Evolutionary conservation across 2,329 filamentous ascomycete genomes (phyloP).

Genomic region (Fusarium sp.): DNA sequence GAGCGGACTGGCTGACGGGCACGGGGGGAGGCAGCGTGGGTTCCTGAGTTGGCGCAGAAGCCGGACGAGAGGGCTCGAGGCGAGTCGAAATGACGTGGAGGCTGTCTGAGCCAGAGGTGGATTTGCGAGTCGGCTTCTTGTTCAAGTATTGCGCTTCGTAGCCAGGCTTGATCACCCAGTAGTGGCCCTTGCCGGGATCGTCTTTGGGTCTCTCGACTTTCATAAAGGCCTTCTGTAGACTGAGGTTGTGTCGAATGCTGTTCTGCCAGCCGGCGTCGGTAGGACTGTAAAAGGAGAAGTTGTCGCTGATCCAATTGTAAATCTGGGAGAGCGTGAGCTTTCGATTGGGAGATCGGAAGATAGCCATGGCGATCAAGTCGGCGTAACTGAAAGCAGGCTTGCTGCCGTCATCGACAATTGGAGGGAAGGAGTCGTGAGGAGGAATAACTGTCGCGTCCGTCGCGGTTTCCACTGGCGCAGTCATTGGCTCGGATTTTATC

Average conservation of each 20-base stretch:
- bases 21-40: conserved; percentile 62
- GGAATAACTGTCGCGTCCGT: conserved; percentile 59
- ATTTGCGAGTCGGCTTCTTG: conserved; percentile 78
- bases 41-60: conserved; percentile 55
- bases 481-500: conserved; percentile 66
- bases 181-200: conserved; percentile 96
- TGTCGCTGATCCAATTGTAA: conserved; percentile 99
- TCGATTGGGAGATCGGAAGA: conserved; percentile 84
- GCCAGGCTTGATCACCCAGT: conserved; percentile 93
- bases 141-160: conserved; percentile 91
- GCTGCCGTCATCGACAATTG: conserved; percentile 83
- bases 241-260: conserved; percentile 97
- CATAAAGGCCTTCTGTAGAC: conserved; percentile 94
- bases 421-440: conserved; percentile 81
- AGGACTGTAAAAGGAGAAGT: conserved; percentile 86
- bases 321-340: conserved; percentile 93
- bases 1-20: conserved; percentile 52
- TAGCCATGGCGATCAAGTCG: conserved; percentile 95
- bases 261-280: conserved; percentile 97
- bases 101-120: conserved; percentile 66
- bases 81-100: conserved; percentile 68
- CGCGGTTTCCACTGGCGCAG: conserved; percentile 2
- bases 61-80: conserved; percentile 63
- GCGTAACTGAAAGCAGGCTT: conserved; percentile 96
- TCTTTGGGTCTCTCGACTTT: conserved; percentile 97